Conservation (phyloP, 192 early-diverging fungal genomes). For the Rhizophagus clarus region DNA sequence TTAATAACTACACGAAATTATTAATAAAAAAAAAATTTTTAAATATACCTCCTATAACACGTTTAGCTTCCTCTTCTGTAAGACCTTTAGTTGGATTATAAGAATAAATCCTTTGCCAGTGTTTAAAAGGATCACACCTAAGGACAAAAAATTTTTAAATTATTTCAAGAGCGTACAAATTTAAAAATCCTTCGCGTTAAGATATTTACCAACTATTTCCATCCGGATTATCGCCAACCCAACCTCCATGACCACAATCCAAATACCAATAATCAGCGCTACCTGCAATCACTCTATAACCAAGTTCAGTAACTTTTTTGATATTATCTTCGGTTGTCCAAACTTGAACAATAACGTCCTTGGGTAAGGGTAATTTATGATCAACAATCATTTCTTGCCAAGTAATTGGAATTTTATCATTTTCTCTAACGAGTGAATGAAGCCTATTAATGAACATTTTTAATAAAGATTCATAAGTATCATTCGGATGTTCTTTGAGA, state of each 20-base stretch:
- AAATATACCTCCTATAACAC: slow-evolving; percentile 59
- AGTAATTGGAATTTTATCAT: slow-evolving; percentile 61
- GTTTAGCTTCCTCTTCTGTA: slow-evolving; percentile 48
- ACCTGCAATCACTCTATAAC: slow-evolving; percentile 69
- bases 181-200: background rate
- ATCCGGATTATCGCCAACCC: slow-evolving; percentile 51
- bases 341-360: slow-evolving; percentile 70
- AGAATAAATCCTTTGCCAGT: slow-evolving; percentile 75
- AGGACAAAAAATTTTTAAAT: background rate
- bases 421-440: slow-evolving; percentile 44
- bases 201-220: slow-evolving; percentile 38
- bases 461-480: slow-evolving; percentile 35
- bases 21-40: background rate
- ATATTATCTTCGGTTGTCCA: slow-evolving; percentile 67
- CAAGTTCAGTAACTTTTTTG: slow-evolving; percentile 59
- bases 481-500: slow-evolving; percentile 32
- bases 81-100: slow-evolving; percentile 66
- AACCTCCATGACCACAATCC: slow-evolving; percentile 78
- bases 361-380: slow-evolving; percentile 51
- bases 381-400: slow-evolving; percentile 81
- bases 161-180: background rate
- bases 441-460: slow-evolving; percentile 52
- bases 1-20: too few species aligned
- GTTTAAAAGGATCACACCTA: slow-evolving; percentile 72
- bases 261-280: slow-evolving; percentile 71